Base-by-base conservation (phyloP, 176 grass and related monocot genomes). In the Raddia guianensis region DNA sequence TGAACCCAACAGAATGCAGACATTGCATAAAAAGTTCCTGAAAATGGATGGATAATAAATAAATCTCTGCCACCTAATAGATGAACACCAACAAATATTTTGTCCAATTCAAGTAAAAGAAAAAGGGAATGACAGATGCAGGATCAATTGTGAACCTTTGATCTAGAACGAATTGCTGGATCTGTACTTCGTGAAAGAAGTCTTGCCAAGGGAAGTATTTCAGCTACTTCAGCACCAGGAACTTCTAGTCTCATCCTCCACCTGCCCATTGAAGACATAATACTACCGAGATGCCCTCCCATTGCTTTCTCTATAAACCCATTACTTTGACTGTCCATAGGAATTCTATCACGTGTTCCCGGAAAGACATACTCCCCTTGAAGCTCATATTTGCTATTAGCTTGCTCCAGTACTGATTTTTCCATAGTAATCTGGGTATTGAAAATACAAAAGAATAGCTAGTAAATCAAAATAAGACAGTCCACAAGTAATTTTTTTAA, bases 101-200 rank as follows among this genome's bases (percentile, higher is more conserved):
- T 77, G 37, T 67, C 62, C 52, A 66, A 33, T 56, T 43, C 77
- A 75, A 60, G 55, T n/a, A 75, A 76, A 73, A 58, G 21, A 79
- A 71, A 51, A 56, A 52, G 33, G 73, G 55, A 66, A 66, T 27
- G 9, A 45, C 49, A 86, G 48, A 72, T 59, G 45, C 42, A 72
- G 35, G 53, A 79, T 43, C 74, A 87, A 74, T 61, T 72, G 15
- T 66, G 11, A 68, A 98, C 96, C 86, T 98, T 98, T 12, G 96
- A 93, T 87, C 92, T 93, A 50, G 92, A 95, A 75, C 76, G 90
- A 81, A 98, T 91, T 80, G 85, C 90, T 84, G 96, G 96, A 82
- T 98, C 96, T 67, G 92, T 98, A 86, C 96, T 98, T 75, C 96
- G 92, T 83, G 96, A 98, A 76, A 98, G 86, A 74, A 98, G 92